A percentile compares a stretch with the other conserved stretches of the same genome.
These are phyloP conservation scores for Chlamydomonas eustigma DNA, from an alignment of 139 green algal genomes.

Conservation along the genomic window DNA sequence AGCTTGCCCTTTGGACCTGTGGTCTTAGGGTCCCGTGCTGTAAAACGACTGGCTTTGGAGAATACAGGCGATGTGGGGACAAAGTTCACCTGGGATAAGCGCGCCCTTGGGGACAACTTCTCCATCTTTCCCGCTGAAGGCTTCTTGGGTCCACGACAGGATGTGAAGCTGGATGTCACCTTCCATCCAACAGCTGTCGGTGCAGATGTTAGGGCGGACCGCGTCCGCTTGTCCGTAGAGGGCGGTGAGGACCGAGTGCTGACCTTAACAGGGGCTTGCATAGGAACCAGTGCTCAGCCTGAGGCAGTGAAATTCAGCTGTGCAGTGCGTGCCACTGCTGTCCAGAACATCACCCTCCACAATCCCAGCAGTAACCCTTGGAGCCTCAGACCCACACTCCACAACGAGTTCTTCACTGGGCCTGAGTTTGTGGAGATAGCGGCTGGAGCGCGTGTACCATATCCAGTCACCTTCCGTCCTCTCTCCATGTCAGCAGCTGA, in stretches of 20 bases:
- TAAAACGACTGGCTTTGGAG: conserved; percentile 63
- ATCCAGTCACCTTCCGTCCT: conserved; percentile 66
- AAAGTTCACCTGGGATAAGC: conserved; percentile 57
- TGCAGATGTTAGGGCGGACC: conserved; percentile 64
- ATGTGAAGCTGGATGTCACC: conserved; percentile 75
- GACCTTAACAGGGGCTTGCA: conserved; percentile 70
- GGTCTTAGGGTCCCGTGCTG: conserved; percentile 45
- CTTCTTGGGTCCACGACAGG: conserved; percentile 55
- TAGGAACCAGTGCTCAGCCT: conserved; percentile 26
- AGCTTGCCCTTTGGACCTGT: conserved; percentile 71
- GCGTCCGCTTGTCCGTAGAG: conserved; percentile 30
- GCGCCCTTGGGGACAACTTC: conserved; percentile 52
- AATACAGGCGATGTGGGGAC: conserved; percentile 74
- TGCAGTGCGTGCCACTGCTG: conserved; percentile 43
- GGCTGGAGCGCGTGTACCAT: conserved; percentile 39
- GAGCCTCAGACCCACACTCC: conserved; percentile 60
- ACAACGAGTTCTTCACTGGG: conserved; percentile 69
- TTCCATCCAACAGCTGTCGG: conserved; percentile 60
- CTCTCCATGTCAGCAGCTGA: conserved; percentile 56
- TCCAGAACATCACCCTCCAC: conserved; percentile 49
- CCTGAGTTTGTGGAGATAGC: conserved; percentile 53
- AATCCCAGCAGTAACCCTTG: conserved; percentile 54
- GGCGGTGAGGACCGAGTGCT: conserved; percentile 38
- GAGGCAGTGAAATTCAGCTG: conserved; percentile 50
- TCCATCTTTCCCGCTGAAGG: conserved; percentile 57